These are phyloP conservation scores for Mortierella alpina DNA, from an alignment of 192 early-diverging fungal genomes.

Conservation along the genomic window DNA sequence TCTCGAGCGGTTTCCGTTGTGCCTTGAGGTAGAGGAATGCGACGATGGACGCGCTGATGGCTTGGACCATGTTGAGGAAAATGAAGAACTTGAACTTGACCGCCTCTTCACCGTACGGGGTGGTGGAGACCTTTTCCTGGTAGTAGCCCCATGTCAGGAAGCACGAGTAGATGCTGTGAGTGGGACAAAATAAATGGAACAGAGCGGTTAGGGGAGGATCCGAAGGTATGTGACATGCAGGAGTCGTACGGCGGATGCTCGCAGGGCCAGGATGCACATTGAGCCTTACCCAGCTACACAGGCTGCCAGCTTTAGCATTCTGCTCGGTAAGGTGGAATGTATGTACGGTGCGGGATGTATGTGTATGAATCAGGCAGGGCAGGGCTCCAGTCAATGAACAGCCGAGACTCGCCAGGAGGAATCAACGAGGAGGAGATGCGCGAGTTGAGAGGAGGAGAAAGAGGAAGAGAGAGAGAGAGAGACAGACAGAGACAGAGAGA, in stretches of 20 bases:
- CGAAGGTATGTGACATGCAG: background rate
- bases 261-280: background rate
- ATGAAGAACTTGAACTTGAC: constrained; percentile 89
- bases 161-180: constrained; percentile 87
- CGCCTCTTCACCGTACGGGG: constrained; percentile 76
- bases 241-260: background rate
- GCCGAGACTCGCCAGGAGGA: background rate
- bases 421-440: background rate
- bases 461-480: background rate
- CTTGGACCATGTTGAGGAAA: constrained; percentile 92
- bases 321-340: background rate
- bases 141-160: constrained; percentile 96
- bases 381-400: no score
- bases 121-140: constrained; percentile 93
- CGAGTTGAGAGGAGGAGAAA: background rate
- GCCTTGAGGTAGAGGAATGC: constrained; percentile 78
- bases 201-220: background rate
- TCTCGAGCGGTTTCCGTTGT: constrained; percentile 56
- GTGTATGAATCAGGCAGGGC: no score
- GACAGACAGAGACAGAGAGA: background rate
- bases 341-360: background rate
- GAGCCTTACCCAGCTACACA: constrained; percentile 49
- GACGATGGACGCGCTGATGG: constrained; percentile 78
- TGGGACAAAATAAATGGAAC: background rate
- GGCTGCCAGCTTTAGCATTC: constrained; percentile 43